Percentiles rank a stretch among this genome's conserved stretches.
phyloP scores from a whole-genome alignment of 176 grass and related monocot species.

The Ensete ventricosum region DNA sequence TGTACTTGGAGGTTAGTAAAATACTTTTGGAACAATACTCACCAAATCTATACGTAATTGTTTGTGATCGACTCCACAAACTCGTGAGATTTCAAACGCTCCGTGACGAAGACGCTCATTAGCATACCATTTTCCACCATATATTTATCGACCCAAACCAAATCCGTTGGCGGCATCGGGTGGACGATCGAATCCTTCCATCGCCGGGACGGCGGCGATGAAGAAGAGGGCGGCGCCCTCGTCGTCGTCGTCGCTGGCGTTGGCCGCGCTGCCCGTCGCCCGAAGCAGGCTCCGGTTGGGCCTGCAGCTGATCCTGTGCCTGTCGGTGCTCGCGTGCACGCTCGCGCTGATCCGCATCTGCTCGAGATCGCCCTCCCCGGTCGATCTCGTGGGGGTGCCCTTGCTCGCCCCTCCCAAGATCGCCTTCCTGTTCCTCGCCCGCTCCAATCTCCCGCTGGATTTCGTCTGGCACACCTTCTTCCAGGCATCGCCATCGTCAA shows the following conservation, averaged over 20 bases:
- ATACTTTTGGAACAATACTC: too few species aligned
- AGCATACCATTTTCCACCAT: background rate
- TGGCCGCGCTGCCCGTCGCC: too few species aligned
- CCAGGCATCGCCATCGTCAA: constrained; percentile 28
- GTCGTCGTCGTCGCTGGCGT: too few species aligned
- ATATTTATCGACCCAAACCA: background rate
- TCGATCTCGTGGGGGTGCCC: constrained; percentile 16
- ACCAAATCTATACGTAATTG: too few species aligned
- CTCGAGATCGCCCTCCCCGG: constrained; percentile 8
- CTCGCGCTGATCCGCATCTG: constrained; percentile 38
- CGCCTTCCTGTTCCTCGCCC: constrained; percentile 89
- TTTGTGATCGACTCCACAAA: too few species aligned
- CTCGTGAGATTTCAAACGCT: too few species aligned
- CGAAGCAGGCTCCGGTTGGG: constrained; percentile 33
- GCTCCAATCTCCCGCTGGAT: constrained; percentile 70
- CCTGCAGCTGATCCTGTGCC: constrained; percentile 50
- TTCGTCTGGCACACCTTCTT: constrained; percentile 98
- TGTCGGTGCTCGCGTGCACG: constrained; percentile 51
- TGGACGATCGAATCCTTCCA: background rate
- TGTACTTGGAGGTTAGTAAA: too few species aligned
- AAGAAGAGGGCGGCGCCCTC: constrained; percentile 7
- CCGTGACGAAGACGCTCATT: too few species aligned
- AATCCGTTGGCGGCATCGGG: background rate
- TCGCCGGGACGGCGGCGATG: background rate
- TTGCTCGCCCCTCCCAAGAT: constrained; percentile 32